phyloP scores from a whole-genome alignment of 2,329 filamentous ascomycete species.

The Calonectria ilicicola region DNA sequence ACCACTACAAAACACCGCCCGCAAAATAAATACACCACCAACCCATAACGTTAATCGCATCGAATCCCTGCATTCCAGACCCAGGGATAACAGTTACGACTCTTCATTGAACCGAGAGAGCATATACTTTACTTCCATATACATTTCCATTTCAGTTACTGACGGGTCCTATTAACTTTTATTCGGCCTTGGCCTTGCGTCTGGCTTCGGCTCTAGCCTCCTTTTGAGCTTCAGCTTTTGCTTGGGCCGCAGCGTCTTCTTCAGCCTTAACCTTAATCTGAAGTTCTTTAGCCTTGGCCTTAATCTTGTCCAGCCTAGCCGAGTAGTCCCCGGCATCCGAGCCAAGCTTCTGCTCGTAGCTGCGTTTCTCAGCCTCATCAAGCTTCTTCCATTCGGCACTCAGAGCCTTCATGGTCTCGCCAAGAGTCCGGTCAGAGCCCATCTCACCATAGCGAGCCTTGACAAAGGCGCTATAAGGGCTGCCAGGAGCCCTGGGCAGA shows the following conservation, averaged over 20 bases:
- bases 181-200: constrained; percentile 2
- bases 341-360: constrained; percentile 49
- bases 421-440: constrained; percentile 21
- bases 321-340: constrained; percentile 26
- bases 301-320: constrained; percentile 39
- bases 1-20: not conserved
- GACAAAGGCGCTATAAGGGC: constrained; percentile 52
- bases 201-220: constrained; percentile 1
- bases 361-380: constrained; percentile 53
- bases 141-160: not conserved
- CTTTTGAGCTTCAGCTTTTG: not conserved
- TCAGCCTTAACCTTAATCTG: constrained; percentile 39
- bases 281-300: constrained; percentile 46
- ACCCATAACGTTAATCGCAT: constrained; percentile 1
- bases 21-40: not conserved
- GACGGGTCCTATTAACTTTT: not conserved
- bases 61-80: constrained; percentile 15
- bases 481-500: constrained; percentile 53
- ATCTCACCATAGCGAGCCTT: constrained; percentile 45
- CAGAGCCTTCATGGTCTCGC: constrained; percentile 49
- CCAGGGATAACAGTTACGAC: not conserved
- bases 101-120: not conserved
- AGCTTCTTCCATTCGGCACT: constrained; percentile 24
- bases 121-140: not conserved
- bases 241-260: constrained; percentile 29